Evolutionary conservation across 495 filamentous ascomycete species (phyloP).

Genomic region (Xylaria longipes): DNA sequence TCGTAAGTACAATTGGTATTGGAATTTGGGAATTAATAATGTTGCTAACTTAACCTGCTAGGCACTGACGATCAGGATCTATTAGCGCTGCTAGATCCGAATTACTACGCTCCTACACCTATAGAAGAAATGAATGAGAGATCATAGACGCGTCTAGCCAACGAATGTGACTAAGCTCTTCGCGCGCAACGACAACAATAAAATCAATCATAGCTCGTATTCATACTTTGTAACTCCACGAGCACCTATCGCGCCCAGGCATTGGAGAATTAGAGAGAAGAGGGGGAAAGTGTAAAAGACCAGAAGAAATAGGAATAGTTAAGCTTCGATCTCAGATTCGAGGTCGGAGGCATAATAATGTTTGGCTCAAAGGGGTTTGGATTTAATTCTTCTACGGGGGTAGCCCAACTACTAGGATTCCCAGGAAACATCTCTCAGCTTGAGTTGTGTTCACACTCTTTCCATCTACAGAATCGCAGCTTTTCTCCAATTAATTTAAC

Average conservation of each 20-base stretch:
- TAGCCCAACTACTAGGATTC: not conserved
- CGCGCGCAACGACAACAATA: not conserved
- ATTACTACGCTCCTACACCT: not conserved
- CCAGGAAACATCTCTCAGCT: too few relatives aligned
- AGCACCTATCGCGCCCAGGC: not conserved
- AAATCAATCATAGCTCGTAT: not conserved
- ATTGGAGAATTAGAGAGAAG: not conserved
- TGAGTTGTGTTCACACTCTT: not conserved
- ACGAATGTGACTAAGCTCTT: not conserved
- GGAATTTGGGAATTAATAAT: not conserved
- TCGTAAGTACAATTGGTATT: not conserved
- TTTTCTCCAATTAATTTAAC: not conserved
- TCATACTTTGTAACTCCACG: not conserved
- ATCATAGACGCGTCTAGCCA: not conserved
- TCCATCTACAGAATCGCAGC: not conserved
- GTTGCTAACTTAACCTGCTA: not conserved
- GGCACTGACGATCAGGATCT: not conserved
- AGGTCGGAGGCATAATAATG: not conserved
- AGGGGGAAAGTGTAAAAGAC: not conserved
- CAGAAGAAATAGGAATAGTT: not conserved
- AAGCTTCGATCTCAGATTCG: not conserved
- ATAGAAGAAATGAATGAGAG: not conserved
- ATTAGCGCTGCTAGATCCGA: not conserved
- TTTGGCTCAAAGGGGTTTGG: not conserved
- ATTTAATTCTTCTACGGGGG: not conserved